A percentile compares a stretch with the other conserved stretches of the same genome.
These are phyloP conservation scores for Coccomyxa sp. DNA, from an alignment of 139 green algal species.

Conservation along the genomic window DNA sequence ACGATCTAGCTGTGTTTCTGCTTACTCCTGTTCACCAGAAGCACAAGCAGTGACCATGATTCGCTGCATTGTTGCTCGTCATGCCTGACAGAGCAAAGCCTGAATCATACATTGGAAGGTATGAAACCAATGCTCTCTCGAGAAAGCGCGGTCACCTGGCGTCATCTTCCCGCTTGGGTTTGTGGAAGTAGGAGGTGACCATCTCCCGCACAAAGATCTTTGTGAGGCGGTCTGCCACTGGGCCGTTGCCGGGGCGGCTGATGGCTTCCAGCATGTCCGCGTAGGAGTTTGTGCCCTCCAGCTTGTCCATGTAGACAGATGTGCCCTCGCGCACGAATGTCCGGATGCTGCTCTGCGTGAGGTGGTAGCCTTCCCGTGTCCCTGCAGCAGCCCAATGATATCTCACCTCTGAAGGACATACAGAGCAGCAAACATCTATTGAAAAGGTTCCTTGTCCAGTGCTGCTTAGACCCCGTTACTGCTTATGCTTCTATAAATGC, in stretches of 20 bases:
- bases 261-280: slow-evolving; percentile 15
- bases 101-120: not conserved
- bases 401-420: too few species aligned
- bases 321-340: slow-evolving; percentile 10
- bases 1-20: too few species aligned
- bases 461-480: not conserved
- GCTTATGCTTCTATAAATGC: not conserved
- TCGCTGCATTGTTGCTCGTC: too few species aligned
- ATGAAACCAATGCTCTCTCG: too few species aligned
- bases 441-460: not conserved
- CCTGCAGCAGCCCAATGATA: not conserved
- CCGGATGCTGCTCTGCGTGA: not conserved
- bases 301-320: slow-evolving; percentile 14
- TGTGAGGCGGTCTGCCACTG: slow-evolving; percentile 4
- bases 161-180: too few species aligned
- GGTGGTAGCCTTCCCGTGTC: not conserved
- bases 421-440: not conserved
- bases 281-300: slow-evolving; percentile 12
- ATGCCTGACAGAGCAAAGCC: not conserved
- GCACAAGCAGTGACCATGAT: too few species aligned
- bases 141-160: too few species aligned
- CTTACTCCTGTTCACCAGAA: too few species aligned
- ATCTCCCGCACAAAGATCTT: slow-evolving; percentile 10
- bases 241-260: not conserved
- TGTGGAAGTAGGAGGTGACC: slow-evolving; percentile 10